Conservation (phyloP, 257 asterid species). For the Ligustrum vulgare region DNA sequence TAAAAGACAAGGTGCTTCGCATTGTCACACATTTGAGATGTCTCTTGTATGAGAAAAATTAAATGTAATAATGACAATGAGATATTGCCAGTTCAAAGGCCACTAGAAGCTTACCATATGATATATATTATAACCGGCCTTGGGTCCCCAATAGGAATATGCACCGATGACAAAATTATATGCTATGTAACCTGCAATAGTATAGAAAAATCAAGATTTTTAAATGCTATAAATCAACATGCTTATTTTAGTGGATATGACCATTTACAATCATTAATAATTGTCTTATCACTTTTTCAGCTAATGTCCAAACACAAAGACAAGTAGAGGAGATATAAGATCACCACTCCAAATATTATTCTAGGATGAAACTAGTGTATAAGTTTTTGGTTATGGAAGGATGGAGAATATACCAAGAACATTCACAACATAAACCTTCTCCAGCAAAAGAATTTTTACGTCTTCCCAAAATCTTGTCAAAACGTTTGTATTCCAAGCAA, state of each 20-base stretch:
- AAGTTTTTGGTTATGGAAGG: slow-evolving; percentile 17
- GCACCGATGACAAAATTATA: slow-evolving; percentile 97
- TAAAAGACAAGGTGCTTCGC: neutral
- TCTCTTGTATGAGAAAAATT: neutral
- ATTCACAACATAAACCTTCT: slow-evolving; percentile 78
- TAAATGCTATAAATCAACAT: slow-evolving; percentile 4
- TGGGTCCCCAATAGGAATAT: slow-evolving; percentile 99
- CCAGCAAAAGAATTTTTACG: slow-evolving; percentile 62
- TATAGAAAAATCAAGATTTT: slow-evolving; percentile 17
- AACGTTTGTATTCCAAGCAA: slow-evolving; percentile 18
- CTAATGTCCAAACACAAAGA: neutral
- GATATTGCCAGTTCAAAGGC: neutral
- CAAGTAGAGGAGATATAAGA: neutral
- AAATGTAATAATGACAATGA: neutral
- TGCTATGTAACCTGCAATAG: slow-evolving; percentile 75
- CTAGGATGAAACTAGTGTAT: slow-evolving; percentile 1
- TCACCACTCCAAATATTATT: neutral
- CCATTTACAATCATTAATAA: slow-evolving; percentile 13
- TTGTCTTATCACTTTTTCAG: slow-evolving; percentile 12
- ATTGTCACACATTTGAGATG: neutral
- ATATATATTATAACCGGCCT: slow-evolving; percentile 94
- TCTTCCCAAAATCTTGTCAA: slow-evolving; percentile 52
- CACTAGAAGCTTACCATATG: slow-evolving; percentile 66
- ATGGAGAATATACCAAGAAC: slow-evolving; percentile 68
- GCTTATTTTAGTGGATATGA: neutral